Evolutionary conservation across 768 basidiomycete species (phyloP).

Genomic region (Boletus sp.): DNA sequence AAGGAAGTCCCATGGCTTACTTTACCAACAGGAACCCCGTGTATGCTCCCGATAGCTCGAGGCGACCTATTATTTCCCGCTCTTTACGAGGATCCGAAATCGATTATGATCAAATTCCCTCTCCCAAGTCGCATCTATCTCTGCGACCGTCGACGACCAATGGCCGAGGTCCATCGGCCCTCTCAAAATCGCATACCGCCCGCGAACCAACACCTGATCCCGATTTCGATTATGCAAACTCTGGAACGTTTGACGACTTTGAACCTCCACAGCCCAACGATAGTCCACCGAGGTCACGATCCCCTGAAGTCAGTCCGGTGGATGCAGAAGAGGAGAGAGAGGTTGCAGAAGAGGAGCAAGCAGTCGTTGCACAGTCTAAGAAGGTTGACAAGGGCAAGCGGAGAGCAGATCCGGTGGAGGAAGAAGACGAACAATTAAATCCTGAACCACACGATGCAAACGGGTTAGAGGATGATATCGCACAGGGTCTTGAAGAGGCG

Average conservation of each 20-base stretch:
- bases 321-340: constrained; percentile 31
- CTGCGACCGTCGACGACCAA: constrained; percentile 34
- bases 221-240: constrained; percentile 23
- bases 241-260: constrained; percentile 28
- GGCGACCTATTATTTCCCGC: constrained; percentile 42
- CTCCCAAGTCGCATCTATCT: constrained; percentile 42
- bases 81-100: constrained; percentile 53
- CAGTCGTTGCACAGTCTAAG: constrained; percentile 23
- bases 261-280: constrained; percentile 22
- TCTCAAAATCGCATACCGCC: constrained; percentile 29
- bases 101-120: constrained; percentile 63
- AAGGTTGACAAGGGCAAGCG: constrained; percentile 42
- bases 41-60: constrained; percentile 37
- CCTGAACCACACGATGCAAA: constrained; percentile 16
- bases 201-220: constrained; percentile 23
- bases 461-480: constrained; percentile 43
- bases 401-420: constrained; percentile 28
- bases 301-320: constrained; percentile 50
- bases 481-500: constrained; percentile 41
- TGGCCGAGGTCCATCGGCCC: constrained; percentile 35
- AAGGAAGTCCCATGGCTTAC: constrained; percentile 34
- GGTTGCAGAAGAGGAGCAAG: constrained; percentile 33
- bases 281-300: constrained; percentile 41
- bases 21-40: constrained; percentile 36
- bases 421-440: constrained; percentile 10